Base-by-base conservation (phyloP, 108 stramenopile species). In the Pelagomonas calceolata region DNA sequence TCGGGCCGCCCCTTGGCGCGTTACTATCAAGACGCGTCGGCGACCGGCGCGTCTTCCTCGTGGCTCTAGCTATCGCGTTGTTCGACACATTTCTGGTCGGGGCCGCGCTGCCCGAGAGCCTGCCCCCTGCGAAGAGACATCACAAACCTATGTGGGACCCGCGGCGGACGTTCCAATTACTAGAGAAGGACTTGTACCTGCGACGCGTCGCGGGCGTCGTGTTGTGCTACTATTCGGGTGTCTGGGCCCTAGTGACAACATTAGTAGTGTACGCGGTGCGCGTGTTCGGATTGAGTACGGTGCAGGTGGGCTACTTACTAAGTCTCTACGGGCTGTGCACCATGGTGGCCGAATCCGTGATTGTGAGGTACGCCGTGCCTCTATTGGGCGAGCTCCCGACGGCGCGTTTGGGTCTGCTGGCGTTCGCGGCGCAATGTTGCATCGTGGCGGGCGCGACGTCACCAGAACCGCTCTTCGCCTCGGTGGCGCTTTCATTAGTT, bases 1-100 rank as follows among this genome's bases (percentile, higher is more conserved):
- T 98, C 63, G 97, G 95, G n/a, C 95, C 97, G 30, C 82, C 92
- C 74, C 78, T 88, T 45, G 97, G 97, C n/a, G 94, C 94, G 44
- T 95, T 94, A 74, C 68, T 95, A 29, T 92, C 94, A 10, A 69
- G 79, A 69, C 77, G 32, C 67, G 36, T 36, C 14, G 67, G 67
- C 67, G 67, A 36, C 12, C 85, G 87, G 68, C 82, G 82, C 34
- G 92, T 91, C 31, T 91, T 91, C 77, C 30, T 77, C 12, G 75
- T 76, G 36, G 72, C 85, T 3, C 69, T 93, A 4, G 32, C 86
- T 0, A 71, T 93, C 63, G 81, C 90, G 36, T 34, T 91, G 14
- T 36, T 90, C 51, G 90, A 91, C 78, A 63, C 90, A 35, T 34
- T 89, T 0, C 90, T 91, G 77, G 89, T 93, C 67, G 76, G 87